Evolutionary conservation across 257 asterid genomes (phyloP).

Genomic region (Jasminum sambac): DNA sequence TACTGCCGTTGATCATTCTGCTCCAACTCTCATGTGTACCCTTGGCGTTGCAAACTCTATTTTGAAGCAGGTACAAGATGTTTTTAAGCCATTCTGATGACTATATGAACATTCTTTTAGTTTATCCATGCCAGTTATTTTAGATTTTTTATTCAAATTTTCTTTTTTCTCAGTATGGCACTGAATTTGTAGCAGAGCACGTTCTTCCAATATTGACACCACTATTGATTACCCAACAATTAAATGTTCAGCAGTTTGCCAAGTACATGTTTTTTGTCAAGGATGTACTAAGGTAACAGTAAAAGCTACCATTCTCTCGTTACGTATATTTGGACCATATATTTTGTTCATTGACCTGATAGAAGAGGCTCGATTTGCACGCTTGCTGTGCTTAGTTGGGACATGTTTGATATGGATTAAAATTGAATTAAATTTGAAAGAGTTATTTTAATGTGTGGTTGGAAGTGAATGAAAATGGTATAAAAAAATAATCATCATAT

Average conservation of each 20-base stretch:
- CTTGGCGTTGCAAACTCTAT: constrained; percentile 91
- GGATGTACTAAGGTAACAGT: constrained; percentile 76
- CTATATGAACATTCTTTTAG: constrained; percentile 6
- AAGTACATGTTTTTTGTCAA: constrained; percentile 91
- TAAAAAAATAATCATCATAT: too few relatives aligned
- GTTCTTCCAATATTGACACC: constrained; percentile 91
- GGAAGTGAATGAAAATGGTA: too few relatives aligned
- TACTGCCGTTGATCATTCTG: constrained; percentile 96
- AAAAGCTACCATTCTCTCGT: constrained; percentile 13
- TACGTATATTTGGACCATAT: background rate
- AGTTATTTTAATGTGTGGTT: too few relatives aligned
- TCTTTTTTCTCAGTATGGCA: constrained; percentile 65
- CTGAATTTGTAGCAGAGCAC: constrained; percentile 82
- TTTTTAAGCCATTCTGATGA: constrained; percentile 2
- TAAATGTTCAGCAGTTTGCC: constrained; percentile 97
- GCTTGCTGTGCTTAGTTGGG: background rate
- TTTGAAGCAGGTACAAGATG: constrained; percentile 75
- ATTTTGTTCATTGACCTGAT: background rate
- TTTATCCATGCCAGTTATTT: constrained; percentile 17
- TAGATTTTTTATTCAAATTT: constrained; percentile 15
- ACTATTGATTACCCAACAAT: constrained; percentile 87
- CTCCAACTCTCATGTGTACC: constrained; percentile 99
- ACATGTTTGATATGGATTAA: too few relatives aligned
- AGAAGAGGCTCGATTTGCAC: background rate
- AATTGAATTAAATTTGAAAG: too few relatives aligned